These are phyloP conservation scores for Diaporthe ilicicola DNA, from an alignment of 2,329 filamentous ascomycete genomes.

Conservation along the genomic window DNA sequence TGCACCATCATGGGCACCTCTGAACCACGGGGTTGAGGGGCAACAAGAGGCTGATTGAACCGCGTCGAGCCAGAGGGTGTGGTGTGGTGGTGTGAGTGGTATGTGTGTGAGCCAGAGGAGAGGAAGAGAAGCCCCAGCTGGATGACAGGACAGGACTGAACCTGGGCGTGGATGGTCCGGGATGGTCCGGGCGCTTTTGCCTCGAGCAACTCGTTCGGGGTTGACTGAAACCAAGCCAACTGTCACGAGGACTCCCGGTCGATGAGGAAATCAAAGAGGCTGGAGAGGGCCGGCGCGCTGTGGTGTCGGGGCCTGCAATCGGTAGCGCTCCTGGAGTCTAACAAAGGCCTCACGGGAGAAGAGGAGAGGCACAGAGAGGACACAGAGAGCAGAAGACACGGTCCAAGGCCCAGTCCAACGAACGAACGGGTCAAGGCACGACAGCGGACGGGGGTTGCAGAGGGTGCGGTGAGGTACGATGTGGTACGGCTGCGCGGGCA, in stretches of 20 bases:
- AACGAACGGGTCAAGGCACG: conserved; percentile 7
- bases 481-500: conserved; percentile 1
- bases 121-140: not conserved
- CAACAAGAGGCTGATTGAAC: conserved; percentile 33
- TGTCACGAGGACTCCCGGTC: conserved; percentile 22
- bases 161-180: conserved; percentile 1
- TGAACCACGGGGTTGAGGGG: conserved; percentile 43
- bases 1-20: conserved; percentile 67
- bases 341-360: conserved; percentile 17
- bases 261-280: conserved; percentile 24
- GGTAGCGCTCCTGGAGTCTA: not conserved
- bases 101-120: conserved; percentile 4
- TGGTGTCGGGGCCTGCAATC: conserved; percentile 8
- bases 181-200: conserved; percentile 22
- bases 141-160: conserved; percentile 1
- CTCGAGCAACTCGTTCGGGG: conserved; percentile 22
- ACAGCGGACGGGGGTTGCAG: not conserved
- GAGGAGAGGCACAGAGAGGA: not conserved
- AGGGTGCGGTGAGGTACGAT: conserved; percentile 19
- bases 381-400: conserved; percentile 1
- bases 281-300: conserved; percentile 12
- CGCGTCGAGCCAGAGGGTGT: conserved; percentile 18
- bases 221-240: conserved; percentile 23
- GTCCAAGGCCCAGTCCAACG: not conserved
- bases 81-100: not conserved